Evolutionary conservation across 73 alveolate species (phyloP).

Genomic region (Symbiodinium pilosum): DNA sequence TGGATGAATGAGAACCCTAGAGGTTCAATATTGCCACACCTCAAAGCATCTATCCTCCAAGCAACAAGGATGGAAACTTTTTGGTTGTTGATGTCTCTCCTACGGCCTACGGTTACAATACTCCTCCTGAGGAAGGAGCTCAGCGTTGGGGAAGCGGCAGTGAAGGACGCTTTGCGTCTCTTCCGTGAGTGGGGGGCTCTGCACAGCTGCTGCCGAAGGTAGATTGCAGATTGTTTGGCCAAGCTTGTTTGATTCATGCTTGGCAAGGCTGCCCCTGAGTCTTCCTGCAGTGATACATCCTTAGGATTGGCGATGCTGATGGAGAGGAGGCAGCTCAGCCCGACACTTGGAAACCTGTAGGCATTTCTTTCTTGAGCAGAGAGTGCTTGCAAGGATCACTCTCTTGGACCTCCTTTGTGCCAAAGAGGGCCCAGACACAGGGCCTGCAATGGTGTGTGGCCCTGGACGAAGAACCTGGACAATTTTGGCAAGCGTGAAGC

Average conservation of each 20-base stretch:
- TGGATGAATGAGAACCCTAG: too few species aligned
- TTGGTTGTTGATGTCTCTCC: neutral
- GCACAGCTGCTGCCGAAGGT: neutral
- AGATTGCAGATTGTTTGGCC: too few species aligned
- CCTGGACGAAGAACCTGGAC: neutral
- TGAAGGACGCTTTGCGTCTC: conserved; percentile 57
- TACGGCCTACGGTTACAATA: neutral
- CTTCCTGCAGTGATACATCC: too few species aligned
- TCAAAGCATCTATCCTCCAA: too few species aligned
- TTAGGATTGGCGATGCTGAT: conserved; percentile 28
- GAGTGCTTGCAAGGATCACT: conserved; percentile 30
- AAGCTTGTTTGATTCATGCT: neutral
- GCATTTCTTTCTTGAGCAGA: neutral
- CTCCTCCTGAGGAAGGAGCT: conserved; percentile 37
- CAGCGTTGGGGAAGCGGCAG: conserved; percentile 48
- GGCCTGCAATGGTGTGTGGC: neutral
- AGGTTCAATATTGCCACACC: too few species aligned
- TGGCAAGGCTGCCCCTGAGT: neutral
- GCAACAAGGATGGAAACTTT: too few species aligned
- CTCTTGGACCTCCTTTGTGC: conserved; percentile 44
- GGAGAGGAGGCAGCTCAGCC: conserved; percentile 66
- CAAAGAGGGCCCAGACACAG: conserved; percentile 21
- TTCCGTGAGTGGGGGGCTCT: conserved; percentile 34
- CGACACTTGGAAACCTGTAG: neutral
- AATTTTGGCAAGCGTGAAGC: neutral